A percentile compares a stretch with the other conserved stretches of the same genome.
Evolutionary conservation across 75 land plant genomes (phyloP).

Genomic region (Pinus albicaulis): DNA sequence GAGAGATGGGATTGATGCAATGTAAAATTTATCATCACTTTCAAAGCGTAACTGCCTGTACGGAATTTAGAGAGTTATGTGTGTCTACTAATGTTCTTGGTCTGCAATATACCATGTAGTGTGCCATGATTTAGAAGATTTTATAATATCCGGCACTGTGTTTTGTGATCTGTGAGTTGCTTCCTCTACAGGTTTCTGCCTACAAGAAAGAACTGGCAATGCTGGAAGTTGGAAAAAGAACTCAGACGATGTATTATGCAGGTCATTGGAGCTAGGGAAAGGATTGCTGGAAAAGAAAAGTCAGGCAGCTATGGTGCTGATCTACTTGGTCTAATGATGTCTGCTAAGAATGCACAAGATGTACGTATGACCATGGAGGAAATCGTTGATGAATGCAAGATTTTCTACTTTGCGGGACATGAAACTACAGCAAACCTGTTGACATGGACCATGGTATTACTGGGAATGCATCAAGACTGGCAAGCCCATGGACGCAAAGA

Average conservation of each 20-base stretch:
- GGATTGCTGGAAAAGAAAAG: slow-evolving; percentile 13
- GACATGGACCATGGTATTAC: slow-evolving; percentile 37
- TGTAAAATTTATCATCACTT: not conserved
- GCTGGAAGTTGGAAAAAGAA: slow-evolving; percentile 20
- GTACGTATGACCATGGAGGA: slow-evolving; percentile 26
- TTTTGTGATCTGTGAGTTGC: not conserved
- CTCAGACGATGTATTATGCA: slow-evolving; percentile 11
- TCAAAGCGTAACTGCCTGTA: not conserved
- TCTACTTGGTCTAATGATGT: slow-evolving; percentile 29
- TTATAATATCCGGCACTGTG: not conserved
- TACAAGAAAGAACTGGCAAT: slow-evolving; percentile 16
- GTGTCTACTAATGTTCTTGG: slow-evolving; percentile 52
- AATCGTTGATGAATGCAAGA: slow-evolving; percentile 46
- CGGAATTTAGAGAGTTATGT: slow-evolving; percentile 9
- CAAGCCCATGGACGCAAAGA: slow-evolving; percentile 38
- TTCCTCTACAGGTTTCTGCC: slow-evolving; percentile 28
- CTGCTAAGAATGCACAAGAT: not conserved
- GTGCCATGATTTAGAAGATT: not conserved
- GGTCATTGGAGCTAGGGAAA: slow-evolving; percentile 13
- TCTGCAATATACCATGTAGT: slow-evolving; percentile 38
- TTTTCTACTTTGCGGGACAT: slow-evolving; percentile 48
- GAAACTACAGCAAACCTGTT: slow-evolving; percentile 28
- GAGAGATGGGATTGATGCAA: no score
- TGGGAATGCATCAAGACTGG: slow-evolving; percentile 41
- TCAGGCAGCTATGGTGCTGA: slow-evolving; percentile 8